These are phyloP conservation scores for Cryptococcus deneoformans DNA, from an alignment of 1,284 basidiomycete genomes.

Conservation along the genomic window DNA sequence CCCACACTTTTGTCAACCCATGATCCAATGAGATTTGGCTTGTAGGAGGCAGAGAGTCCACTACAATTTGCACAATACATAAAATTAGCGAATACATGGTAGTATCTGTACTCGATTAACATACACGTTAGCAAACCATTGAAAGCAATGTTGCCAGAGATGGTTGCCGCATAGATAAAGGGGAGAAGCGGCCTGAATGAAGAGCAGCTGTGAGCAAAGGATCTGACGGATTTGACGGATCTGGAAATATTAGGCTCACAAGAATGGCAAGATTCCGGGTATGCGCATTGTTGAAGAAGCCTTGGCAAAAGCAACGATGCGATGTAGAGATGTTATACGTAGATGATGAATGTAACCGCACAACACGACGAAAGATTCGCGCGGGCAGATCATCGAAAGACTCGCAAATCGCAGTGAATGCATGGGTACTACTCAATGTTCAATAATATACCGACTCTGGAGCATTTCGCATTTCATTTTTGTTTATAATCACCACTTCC, in stretches of 20 bases:
- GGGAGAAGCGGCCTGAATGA: conserved; percentile 6
- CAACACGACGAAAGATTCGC: not conserved
- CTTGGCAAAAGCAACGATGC: not conserved
- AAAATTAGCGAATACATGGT: not conserved
- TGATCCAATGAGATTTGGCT: conserved; percentile 33
- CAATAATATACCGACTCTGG: not conserved
- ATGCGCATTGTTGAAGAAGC: not conserved
- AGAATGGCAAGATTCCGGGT: not conserved
- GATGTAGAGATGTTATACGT: not conserved
- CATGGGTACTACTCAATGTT: not conserved
- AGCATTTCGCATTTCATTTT: not conserved
- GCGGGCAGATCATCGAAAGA: not conserved
- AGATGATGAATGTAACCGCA: not conserved
- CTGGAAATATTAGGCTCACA: not conserved
- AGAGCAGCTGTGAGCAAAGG: not conserved
- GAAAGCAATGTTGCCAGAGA: conserved; percentile 14
- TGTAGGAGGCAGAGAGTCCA: conserved; percentile 15
- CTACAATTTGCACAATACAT: not conserved
- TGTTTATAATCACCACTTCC: not conserved
- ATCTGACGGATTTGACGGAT: not conserved
- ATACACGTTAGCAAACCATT: conserved; percentile 7
- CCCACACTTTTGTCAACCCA: conserved; percentile 21
- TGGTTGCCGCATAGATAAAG: conserved; percentile 6
- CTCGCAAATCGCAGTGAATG: not conserved
- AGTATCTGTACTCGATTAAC: not conserved